phyloP scores from a whole-genome alignment of 495 filamentous ascomycete species.

The Chlorociboria aeruginascens region DNA sequence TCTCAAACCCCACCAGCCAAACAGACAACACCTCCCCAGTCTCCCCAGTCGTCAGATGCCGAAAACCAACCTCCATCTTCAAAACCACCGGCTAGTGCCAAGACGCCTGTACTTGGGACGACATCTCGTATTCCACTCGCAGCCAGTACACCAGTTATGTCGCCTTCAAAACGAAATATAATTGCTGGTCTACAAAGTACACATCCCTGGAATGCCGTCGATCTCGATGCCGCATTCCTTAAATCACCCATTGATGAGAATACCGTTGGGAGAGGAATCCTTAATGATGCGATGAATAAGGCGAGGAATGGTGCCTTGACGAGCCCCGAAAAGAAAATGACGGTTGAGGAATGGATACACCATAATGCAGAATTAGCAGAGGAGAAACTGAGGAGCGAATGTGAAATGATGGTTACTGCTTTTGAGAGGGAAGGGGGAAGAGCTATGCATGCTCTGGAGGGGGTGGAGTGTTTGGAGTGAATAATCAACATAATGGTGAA shows the following conservation, averaged over 20 bases:
- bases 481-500: not conserved
- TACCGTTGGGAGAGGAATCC: conserved; percentile 1
- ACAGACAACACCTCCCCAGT: conserved; percentile 37
- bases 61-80: conserved; percentile 66
- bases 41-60: conserved; percentile 68
- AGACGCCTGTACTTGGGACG: conserved; percentile 20
- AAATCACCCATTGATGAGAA: conserved; percentile 11
- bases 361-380: conserved; percentile 71
- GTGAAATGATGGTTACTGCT: conserved; percentile 62
- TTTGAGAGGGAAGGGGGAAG: conserved; percentile 75
- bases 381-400: conserved; percentile 63
- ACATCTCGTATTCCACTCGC: conserved; percentile 35
- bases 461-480: conserved; percentile 33
- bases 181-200: conserved; percentile 45
- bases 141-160: conserved; percentile 42
- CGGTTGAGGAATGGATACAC: conserved; percentile 83
- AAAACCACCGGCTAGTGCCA: conserved; percentile 27
- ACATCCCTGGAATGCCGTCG: conserved; percentile 59
- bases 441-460: conserved; percentile 67
- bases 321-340: conserved; percentile 76
- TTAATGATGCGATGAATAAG: conserved; percentile 25
- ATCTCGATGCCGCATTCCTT: conserved; percentile 54
- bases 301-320: conserved; percentile 45
- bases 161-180: conserved; percentile 53
- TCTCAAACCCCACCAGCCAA: conserved; percentile 14